Evolutionary conservation across 208 protist species (phyloP).

Genomic region (Hexamita inflata): DNA sequence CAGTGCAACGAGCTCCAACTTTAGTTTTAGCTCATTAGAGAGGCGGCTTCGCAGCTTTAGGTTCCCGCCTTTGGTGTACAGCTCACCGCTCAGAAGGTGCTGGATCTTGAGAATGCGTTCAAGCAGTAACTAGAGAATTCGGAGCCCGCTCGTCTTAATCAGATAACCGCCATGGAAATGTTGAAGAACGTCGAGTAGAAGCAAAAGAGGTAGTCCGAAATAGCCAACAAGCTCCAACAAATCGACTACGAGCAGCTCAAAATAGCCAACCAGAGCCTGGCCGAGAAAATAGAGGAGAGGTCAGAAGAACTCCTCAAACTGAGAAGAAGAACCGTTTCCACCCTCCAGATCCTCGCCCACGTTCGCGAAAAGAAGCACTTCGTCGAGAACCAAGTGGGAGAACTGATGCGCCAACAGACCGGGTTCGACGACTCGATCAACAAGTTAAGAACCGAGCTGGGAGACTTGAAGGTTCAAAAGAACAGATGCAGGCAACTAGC

Average conservation of each 20-base stretch:
- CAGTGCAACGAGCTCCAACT: not conserved
- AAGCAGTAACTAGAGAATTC: not conserved
- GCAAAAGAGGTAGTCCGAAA: not conserved
- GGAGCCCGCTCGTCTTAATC: not conserved
- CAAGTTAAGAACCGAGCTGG: conserved; percentile 61
- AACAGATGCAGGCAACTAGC: conserved; percentile 66
- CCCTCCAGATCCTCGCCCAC: conserved; percentile 82
- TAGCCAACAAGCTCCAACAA: conserved; percentile 59
- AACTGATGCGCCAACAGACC: conserved; percentile 63
- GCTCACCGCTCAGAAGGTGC: not conserved
- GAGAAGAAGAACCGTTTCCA: conserved; percentile 71
- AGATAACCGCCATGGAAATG: not conserved
- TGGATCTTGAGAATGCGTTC: not conserved
- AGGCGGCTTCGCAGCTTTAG: not conserved
- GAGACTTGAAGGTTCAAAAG: conserved; percentile 62
- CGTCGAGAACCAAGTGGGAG: conserved; percentile 66
- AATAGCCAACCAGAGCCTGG: conserved; percentile 91
- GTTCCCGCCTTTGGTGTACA: not conserved
- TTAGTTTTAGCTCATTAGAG: not conserved
- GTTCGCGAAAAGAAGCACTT: conserved; percentile 90
- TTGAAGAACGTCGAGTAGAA: not conserved
- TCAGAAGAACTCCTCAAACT: conserved; percentile 86
- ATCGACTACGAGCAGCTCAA: conserved; percentile 97
- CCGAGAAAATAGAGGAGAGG: conserved; percentile 91
- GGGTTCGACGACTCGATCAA: conserved; percentile 66